Evolutionary conservation across 2,329 filamentous ascomycete genomes (phyloP).

Genomic region (Didymella lethalis): DNA sequence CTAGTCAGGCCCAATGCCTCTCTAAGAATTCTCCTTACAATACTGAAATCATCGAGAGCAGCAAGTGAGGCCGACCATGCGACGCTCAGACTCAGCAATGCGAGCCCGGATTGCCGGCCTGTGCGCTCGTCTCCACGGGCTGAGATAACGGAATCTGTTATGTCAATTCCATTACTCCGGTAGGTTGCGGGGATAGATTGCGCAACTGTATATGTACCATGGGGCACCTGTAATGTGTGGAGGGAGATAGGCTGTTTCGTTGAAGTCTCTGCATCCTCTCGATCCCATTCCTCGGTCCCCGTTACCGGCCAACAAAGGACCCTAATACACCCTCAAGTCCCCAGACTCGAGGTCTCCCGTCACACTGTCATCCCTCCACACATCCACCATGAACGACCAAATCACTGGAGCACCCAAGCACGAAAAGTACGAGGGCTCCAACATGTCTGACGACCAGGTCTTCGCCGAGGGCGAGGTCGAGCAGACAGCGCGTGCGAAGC

Average conservation of each 20-base stretch:
- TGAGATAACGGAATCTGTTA: slow-evolving; percentile 22
- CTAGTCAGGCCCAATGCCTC: slow-evolving; percentile 17
- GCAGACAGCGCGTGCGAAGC: slow-evolving; percentile 21
- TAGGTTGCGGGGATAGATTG: slow-evolving; percentile 17
- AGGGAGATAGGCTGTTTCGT: slow-evolving; percentile 8
- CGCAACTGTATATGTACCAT: slow-evolving; percentile 22
- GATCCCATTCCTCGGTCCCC: slow-evolving; percentile 3
- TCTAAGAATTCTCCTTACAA: slow-evolving; percentile 19
- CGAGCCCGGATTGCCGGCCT: slow-evolving; percentile 12
- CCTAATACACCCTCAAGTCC: background rate
- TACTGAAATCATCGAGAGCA: slow-evolving; percentile 20
- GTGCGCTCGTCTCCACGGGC: slow-evolving; percentile 19
- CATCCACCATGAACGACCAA: slow-evolving; percentile 9
- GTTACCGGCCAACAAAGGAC: slow-evolving; percentile 2
- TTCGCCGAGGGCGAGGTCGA: slow-evolving; percentile 22
- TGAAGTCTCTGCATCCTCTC: background rate
- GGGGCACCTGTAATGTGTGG: slow-evolving; percentile 18
- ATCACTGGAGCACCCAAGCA: slow-evolving; percentile 15
- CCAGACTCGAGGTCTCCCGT: background rate
- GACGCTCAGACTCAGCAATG: slow-evolving; percentile 15
- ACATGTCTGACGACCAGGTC: slow-evolving; percentile 19
- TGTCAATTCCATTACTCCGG: slow-evolving; percentile 24
- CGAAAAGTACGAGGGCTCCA: slow-evolving; percentile 19
- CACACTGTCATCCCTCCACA: background rate
- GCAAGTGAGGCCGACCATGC: slow-evolving; percentile 17